Base-by-base conservation (phyloP, 2,329 filamentous ascomycete species). In the Fusarium heterosporum region DNA sequence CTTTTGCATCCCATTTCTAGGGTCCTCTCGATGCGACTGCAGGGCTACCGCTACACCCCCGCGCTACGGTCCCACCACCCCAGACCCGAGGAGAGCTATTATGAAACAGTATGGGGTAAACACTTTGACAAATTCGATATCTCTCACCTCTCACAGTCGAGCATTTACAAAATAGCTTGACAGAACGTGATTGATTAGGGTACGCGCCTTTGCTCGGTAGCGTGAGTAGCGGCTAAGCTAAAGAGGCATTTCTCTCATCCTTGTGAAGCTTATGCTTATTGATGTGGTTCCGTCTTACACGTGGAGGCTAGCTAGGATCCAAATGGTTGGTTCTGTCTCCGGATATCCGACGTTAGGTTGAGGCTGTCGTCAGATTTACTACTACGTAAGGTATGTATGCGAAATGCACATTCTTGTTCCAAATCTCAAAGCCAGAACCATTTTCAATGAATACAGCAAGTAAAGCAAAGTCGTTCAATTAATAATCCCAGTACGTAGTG, bases 91-190 rank as follows among this genome's bases (percentile, higher is more conserved):
- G 32, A 16, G 68, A 68, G 48, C 61, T 68, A 72, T 73, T 73
- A 73, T 71, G 71, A 73, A 73, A 73, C 71, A 73, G 71, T 73
- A 73, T 73, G 71, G 71, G 71, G 71, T 73, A 73, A 73, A 69
- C 45, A 53, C 29, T 36, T 60, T 61, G 42, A 40, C 29, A 17
- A 17, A 61, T 60, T 61, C 47, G 63, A 61, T 72, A 73, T 73
- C 69, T 73, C 70, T 73, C 66, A 13, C 66, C 70, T 72, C 53
- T 72, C 64, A 72, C 25, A 46, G 47, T 69, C 30, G 22, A 73
- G 69, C 34, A 58, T 59, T 68, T 40, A 30, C 10, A 41, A 51
- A 45, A 39, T 29, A 46, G 22, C 14, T 34, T 36, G 34, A 36
- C 34, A 36, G 16, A 36, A 10, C 34, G n/a, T 36, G 34, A 36